Base-by-base conservation (phyloP, 2,329 filamentous ascomycete genomes). In the Emmonsia crescens region DNA sequence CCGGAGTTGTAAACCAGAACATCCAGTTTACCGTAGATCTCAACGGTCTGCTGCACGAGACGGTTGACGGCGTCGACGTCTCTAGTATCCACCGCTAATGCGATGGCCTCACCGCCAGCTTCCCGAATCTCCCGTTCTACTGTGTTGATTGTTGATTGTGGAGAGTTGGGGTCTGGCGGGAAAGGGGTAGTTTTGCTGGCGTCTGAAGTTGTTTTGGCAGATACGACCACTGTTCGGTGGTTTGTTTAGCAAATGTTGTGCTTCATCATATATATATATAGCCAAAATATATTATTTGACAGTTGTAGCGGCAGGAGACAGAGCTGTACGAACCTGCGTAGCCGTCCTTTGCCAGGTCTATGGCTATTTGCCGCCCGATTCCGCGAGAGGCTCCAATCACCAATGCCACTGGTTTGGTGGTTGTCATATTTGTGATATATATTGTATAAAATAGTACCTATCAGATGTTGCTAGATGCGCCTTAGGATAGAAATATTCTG, bases 1-100 rank as follows among this genome's bases (percentile, higher is more conserved):
- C 90, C 90, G 0, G 87, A 86, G 72, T 94, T 95, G 78, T 95
- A 95, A 57, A 94, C 74, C 2, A 95, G 75, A 0, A 88, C 86
- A 70, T 94, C 89, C 3, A 95, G 77, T 27, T 82, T 82, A 51
- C 81, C 80, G 68, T 88, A 87, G 4, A 73, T 77, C 68, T 83
- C 65, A 5, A 88, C 75, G 0, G 86, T 86, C 61, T 80, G 72
- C 27, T 81, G 71, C 2, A 92, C 76, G 48, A 93, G 79, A 8
- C 71, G 68, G 58, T 85, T 74, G 33, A 92, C 79, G 72, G 83
- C 86, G 8, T 78, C 75, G n/a, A 79, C 78, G 66, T 84, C 79
- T 59, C 89, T 82, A 0, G 87, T 87, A 69, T 95, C 89, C 8
- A 90, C 87, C 6, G 82, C 75, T 24, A 93, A 77, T 5, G 89